Base-by-base conservation (phyloP, 768 basidiomycete genomes). In the Chalciporus piperatus region DNA sequence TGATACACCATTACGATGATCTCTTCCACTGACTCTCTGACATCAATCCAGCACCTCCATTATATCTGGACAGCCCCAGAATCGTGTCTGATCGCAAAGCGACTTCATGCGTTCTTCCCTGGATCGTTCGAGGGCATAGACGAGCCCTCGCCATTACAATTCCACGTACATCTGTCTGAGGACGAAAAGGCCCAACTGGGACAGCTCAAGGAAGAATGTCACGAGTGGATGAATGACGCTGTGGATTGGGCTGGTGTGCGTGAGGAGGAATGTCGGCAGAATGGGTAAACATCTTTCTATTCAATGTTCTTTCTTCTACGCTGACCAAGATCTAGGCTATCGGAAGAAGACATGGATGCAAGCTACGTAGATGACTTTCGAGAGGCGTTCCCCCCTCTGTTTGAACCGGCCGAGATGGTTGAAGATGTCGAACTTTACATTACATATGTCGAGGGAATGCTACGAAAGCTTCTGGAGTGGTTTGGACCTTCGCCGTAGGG, bases 11-110 rank as follows among this genome's bases (percentile, higher is more conserved):
- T 11, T 40, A 3, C 14, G 27, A 16, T 17, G 11, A 25, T 17
- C 4, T 42, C 10, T 7, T 37, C 17, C 25, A 23, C 25, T 12
- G 13, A 23, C 16, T 8, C 37, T n/a, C n/a, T n/a, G n/a, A n/a
- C n/a, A n/a, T n/a, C 11, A 23, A 4, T 13, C 6, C 39, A 68
- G 67, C 58, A 70, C 19, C 51, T 70, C 1, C 59, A 70, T 49
- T 59, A 68, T 43, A 48, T 68, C 49, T 59, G 60, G 66, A 59
- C 59, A 1, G 53, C 64, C 10, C 60, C 64, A 4, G 68, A 69
- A 39, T 61, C 62, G 23, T 64, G 54, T 50, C 48, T 66, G 9
- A 39, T 69, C 0, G 45, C 40, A 16, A 51, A 51, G 33, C 43
- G 48, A 19, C 49, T 68, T 27, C 59, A 64, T 5, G 58, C 68